These are phyloP conservation scores for Backusella circina DNA, from an alignment of 192 early-diverging fungal species.

Conservation along the genomic window DNA sequence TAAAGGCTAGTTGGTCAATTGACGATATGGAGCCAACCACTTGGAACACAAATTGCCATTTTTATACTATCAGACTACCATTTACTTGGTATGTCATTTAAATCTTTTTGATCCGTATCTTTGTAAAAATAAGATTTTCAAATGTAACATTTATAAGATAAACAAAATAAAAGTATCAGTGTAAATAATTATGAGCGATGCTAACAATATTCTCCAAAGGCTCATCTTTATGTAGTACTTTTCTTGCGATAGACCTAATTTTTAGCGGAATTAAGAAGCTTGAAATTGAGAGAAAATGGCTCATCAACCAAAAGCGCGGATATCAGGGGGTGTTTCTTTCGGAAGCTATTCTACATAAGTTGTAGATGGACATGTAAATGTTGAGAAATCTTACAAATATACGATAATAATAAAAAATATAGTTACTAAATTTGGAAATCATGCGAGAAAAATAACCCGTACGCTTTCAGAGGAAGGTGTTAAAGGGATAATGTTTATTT, in stretches of 20 bases:
- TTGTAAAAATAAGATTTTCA: background rate
- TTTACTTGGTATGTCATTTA: background rate
- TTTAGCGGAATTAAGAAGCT: background rate
- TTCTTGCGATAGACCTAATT: background rate
- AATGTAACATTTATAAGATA: background rate
- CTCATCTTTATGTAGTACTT: background rate
- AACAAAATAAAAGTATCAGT: background rate
- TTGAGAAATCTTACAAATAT: background rate
- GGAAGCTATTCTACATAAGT: background rate
- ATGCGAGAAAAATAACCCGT: no score
- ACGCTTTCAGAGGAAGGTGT: background rate
- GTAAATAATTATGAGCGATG: background rate
- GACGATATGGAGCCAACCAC: background rate
- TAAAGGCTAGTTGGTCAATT: background rate
- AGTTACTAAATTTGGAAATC: background rate
- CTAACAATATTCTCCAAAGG: background rate
- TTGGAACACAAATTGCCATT: background rate
- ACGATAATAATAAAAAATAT: background rate
- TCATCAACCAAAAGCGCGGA: background rate
- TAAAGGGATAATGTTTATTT: background rate
- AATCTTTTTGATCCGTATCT: background rate
- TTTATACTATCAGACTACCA: background rate
- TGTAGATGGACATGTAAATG: background rate
- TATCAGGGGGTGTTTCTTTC: background rate
- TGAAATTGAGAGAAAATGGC: background rate